Base-by-base conservation (phyloP, 2,329 filamentous ascomycete species). In the Cercospora sp. region DNA sequence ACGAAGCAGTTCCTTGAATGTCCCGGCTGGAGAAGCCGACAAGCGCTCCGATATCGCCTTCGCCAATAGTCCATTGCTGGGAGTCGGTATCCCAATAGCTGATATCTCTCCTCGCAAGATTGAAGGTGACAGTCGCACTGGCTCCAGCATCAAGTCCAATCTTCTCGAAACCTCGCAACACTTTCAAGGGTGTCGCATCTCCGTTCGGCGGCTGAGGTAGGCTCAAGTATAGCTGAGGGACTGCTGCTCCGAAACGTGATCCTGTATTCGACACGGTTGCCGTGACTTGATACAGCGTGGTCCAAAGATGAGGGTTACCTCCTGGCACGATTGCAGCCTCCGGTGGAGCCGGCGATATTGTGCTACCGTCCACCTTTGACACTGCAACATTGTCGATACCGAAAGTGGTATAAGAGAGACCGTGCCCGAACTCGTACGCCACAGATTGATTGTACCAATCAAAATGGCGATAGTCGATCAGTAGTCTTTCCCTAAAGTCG, bases 241-340 rank as follows among this genome's bases (percentile, higher is more conserved):
- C 85, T n/a, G 83, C 80, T 13, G 83, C 81, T 36, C 87, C 87
- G 5, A 79, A 76, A 0, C 82, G 74, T 0, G 80, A 79, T n/a
- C 90, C 90, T 0, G 83, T 87, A 76, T 93, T 93, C 53, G 81
- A 84, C 3, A 92, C 78, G 0, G 80, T 83, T 6, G 88, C 84
- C 1, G 79, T 76, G 1, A 83, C 81, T 2, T 79, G 78, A 67
- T 86, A 82, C 66, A 88, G 81, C 0, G 80, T 80, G 53, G 85
- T 85, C 83, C 87, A 91, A 12, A 91, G 82, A 65, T 87, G 85
- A 2, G 89, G 89, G 67, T 91, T 90, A 1, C 89, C 89, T 59
- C 89, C 88, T 71, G 75, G 58, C 65, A 73, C 9, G 74, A 81
- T 67, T 1, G 67, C 28, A 6, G 78, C 77, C 3, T 60, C 42